Base-by-base conservation (phyloP, 345 rosid species). In the Eucalyptus globulus region DNA sequence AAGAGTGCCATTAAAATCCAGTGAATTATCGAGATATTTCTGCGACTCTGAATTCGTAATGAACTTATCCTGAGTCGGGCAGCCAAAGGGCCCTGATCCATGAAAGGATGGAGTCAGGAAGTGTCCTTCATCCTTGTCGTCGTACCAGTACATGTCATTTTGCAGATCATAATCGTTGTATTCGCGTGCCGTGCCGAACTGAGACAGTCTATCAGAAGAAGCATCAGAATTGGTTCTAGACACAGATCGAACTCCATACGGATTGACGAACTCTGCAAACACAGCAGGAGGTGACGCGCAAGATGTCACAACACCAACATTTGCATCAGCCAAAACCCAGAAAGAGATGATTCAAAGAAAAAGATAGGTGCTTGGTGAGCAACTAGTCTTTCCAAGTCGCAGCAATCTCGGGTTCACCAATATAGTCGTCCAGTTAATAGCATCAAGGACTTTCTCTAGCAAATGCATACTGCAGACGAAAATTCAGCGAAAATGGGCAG, bases 101-200 rank as follows among this genome's bases (percentile, higher is more conserved):
- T 89, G 92, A 88, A 94, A 94, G 87, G 91, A 92, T 27, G 98
- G 98, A 88, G 95, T 96, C 98, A 96, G 86, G 91, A 96, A 95
- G 90, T 92, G 88, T 44, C 96, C 97, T 43, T 94, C 98, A 47
- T 94, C 96, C 92, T 92, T 94, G 80, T 94, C 96, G 44, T 95
- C 95, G 11, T 92, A 89, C 91, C 93, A 93, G 89, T 90, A 92
- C 47, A 92, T 88, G 93, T 95, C 98, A 86, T 94, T 94, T 93
- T 95, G 97, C 92, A 92, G 89, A 85, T 94, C 96, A 14, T 90
- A 90, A 92, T 95, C 99, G 6, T 93, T 94, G 88, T 96, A 97
- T 34, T 96, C 95, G 2, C 98, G 96, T 27, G 99, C 98, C 1
- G 99, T 97, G 29, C 95, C 99, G 89, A 98, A 98, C 80, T 97